Percentiles rank a stretch among this genome's conserved stretches.
Conservation (phyloP, 768 basidiomycete genomes). For the Phanerochaete carnosa region DNA sequence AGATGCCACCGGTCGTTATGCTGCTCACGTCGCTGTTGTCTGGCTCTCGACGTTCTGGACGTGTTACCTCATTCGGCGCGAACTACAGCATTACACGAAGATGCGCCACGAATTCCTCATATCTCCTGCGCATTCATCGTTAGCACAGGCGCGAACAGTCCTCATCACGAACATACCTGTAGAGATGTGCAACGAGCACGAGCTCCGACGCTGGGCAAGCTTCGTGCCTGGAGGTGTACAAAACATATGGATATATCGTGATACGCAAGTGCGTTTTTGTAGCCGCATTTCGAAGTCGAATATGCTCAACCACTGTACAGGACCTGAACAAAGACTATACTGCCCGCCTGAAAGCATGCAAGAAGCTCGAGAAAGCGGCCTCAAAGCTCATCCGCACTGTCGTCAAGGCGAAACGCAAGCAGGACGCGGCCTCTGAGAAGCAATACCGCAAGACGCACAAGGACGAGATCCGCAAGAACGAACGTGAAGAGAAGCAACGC, state of each 20-base stretch:
- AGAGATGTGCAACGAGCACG: conserved; percentile 45
- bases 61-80: conserved; percentile 53
- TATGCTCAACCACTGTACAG: not conserved
- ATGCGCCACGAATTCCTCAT: conserved; percentile 59
- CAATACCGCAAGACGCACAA: conserved; percentile 10
- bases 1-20: conserved; percentile 37
- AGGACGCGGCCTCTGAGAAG: conserved; percentile 17
- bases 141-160: conserved; percentile 66
- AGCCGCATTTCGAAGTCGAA: not conserved
- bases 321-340: conserved; percentile 40
- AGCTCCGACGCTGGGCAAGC: conserved; percentile 49
- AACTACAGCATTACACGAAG: conserved; percentile 54
- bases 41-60: conserved; percentile 56
- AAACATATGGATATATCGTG: conserved; percentile 66
- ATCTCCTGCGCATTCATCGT: conserved; percentile 51
- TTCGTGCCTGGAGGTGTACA: conserved; percentile 70
- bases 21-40: conserved; percentile 54
- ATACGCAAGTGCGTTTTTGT: conserved; percentile 29
- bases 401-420: conserved; percentile 22
- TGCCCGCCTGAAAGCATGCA: conserved; percentile 42
- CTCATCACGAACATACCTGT: conserved; percentile 63
- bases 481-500: not conserved
- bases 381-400: conserved; percentile 40
- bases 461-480: not conserved
- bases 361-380: conserved; percentile 56